Base-by-base conservation (phyloP, 495 filamentous ascomycete genomes). In the Xylaria scruposa region DNA sequence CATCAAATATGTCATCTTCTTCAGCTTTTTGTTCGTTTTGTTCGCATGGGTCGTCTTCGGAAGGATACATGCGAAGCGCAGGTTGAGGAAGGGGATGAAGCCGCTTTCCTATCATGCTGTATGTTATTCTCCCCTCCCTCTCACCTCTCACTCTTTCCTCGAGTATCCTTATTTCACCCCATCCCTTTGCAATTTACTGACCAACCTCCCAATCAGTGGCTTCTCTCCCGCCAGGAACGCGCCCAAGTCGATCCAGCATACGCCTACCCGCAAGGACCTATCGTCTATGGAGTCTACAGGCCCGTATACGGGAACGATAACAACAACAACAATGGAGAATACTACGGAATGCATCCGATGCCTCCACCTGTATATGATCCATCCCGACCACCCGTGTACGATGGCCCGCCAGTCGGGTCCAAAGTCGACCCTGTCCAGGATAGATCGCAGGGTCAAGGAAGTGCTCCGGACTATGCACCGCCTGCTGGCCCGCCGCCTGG, bases 81-180 rank as follows among this genome's bases (percentile, higher is more conserved):
- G 93, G 58, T 81, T 94, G 64, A 83, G 81, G 53, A 87, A 85
- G 73, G 91, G 91, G 19, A 77, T 87, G 53, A 80, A 83, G 13
- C 91, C 92, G 8, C 79, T 93, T 54, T 76, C 72, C 40, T 94
- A 94, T 78, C 92, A 95, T 78, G 82, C 88, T 74, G 91, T 94
- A 85, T 13, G 38, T 40, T 29, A 4, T 8, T 53, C 67, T 40
- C 31, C 60, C 12, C 54, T 61, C 63, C 47, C 0, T 8, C 60
- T 42, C 47, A n/a, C 40, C 26, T 1, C 8, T 44, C 6, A 0
- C 44, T 19, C 44, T 4, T 17, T 3, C 2, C 15, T 46, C 15
- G 0, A 46, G 29, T 31, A 1, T 17, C 15, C 3, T 15, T 4
- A 46, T 46, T 13, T 19, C 42, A n/a, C 15, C 12, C 7, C 8